phyloP scores from a whole-genome alignment of 2,329 filamentous ascomycete genomes.

The Fusarium concolor region DNA sequence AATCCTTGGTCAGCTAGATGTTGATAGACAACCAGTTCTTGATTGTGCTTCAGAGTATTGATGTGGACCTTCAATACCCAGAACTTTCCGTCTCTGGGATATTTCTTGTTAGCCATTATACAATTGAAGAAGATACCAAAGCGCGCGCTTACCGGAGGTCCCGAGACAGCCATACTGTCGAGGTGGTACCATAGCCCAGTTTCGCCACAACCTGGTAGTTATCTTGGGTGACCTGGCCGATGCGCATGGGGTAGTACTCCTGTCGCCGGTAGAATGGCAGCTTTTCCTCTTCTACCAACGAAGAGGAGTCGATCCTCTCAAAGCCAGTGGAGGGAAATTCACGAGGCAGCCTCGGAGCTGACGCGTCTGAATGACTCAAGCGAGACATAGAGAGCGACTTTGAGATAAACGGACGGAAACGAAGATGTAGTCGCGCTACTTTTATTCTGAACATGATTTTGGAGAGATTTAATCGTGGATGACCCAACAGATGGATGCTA shows the following conservation, averaged over 20 bases:
- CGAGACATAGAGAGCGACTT: fast-evolving
- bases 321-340: background rate
- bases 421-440: fast-evolving
- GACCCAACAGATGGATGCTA: too few relatives aligned
- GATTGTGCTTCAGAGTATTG: slow-evolving; percentile 44
- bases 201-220: slow-evolving; percentile 56
- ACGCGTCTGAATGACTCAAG: background rate
- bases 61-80: slow-evolving; percentile 52
- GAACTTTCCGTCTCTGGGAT: slow-evolving; percentile 38
- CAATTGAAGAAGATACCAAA: too few relatives aligned
- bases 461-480: too few relatives aligned
- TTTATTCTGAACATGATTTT: background rate
- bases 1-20: slow-evolving; percentile 42
- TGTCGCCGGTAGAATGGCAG: slow-evolving; percentile 43
- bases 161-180: slow-evolving; percentile 57
- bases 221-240: slow-evolving; percentile 49
- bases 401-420: background rate
- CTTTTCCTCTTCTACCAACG: slow-evolving; percentile 46
- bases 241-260: slow-evolving; percentile 52
- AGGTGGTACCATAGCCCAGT: slow-evolving; percentile 55
- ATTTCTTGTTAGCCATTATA: too few relatives aligned
- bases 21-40: slow-evolving; percentile 48
- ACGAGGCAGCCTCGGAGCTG: background rate
- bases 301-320: slow-evolving; percentile 7
- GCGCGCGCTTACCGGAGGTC: slow-evolving; percentile 46